A percentile compares a stretch with the other conserved stretches of the same genome.
Evolutionary conservation across 1,284 basidiomycete species (phyloP).

Genomic region (Ustilago trichophora): DNA sequence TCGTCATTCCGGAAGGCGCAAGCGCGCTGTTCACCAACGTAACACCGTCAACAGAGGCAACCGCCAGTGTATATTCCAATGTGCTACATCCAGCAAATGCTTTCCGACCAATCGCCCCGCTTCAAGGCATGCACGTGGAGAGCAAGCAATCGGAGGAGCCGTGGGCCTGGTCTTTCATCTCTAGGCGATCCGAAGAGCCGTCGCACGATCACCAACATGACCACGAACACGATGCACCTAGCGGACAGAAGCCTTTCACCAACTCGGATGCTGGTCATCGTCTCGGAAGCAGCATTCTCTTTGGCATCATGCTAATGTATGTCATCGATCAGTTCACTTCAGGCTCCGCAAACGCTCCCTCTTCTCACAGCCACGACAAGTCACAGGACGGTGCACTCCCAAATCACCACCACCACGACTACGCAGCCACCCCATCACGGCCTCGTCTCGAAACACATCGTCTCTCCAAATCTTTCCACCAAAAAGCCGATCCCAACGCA

Average conservation of each 20-base stretch:
- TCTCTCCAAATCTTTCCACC: slow-evolving; percentile 40
- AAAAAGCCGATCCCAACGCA: slow-evolving; percentile 10
- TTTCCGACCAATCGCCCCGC: no score
- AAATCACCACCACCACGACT: slow-evolving; percentile 1
- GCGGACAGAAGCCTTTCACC: slow-evolving; percentile 10
- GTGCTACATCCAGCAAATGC: no score
- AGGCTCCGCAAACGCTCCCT: slow-evolving; percentile 1
- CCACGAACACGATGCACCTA: slow-evolving; percentile 8
- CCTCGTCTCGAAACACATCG: slow-evolving; percentile 41
- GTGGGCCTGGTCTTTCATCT: slow-evolving; percentile 43
- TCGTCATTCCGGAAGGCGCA: slow-evolving; percentile 63
- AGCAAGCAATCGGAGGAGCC: no score
- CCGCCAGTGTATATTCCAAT: no score
- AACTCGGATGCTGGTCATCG: slow-evolving; percentile 42
- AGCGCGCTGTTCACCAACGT: slow-evolving; percentile 34
- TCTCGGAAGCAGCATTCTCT: slow-evolving; percentile 54
- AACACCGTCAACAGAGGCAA: slow-evolving; percentile 6
- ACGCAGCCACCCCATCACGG: slow-evolving; percentile 5
- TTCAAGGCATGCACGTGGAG: no score
- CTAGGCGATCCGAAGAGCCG: slow-evolving; percentile 13
- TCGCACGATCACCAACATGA: slow-evolving; percentile 1
- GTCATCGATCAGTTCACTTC: slow-evolving; percentile 45
- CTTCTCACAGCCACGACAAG: slow-evolving; percentile 7
- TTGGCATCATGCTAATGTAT: slow-evolving; percentile 63
- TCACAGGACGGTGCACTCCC: background rate